phyloP scores from a whole-genome alignment of 768 basidiomycete genomes.

The Lactifluus rugatus region DNA sequence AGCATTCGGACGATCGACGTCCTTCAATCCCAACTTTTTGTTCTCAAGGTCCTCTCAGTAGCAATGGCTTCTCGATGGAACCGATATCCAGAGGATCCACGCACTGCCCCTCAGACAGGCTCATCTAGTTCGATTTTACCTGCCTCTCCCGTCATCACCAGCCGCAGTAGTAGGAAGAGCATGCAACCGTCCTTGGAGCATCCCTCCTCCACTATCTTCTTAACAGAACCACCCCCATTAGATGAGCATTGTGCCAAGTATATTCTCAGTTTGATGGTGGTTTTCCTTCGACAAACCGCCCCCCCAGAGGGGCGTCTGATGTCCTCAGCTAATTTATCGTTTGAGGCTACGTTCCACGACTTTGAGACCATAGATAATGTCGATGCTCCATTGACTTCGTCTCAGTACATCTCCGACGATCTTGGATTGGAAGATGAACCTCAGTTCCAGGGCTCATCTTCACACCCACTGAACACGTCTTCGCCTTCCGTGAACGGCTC shows the following conservation, averaged over 20 bases:
- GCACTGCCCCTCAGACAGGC: constrained; percentile 36
- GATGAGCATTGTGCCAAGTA: constrained; percentile 79
- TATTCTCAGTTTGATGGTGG: constrained; percentile 69
- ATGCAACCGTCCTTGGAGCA: constrained; percentile 38
- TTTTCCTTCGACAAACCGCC: constrained; percentile 69
- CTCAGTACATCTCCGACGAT: constrained; percentile 17
- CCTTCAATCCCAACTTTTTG: constrained; percentile 78
- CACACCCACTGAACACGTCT: constrained; percentile 6
- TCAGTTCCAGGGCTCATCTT: neutral
- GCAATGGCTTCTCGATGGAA: constrained; percentile 74
- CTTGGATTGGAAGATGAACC: neutral
- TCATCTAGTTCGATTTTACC: constrained; percentile 30
- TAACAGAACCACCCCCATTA: constrained; percentile 59
- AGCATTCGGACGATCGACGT: constrained; percentile 55
- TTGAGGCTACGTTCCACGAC: constrained; percentile 59
- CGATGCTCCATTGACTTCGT: constrained; percentile 21
- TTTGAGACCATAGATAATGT: constrained; percentile 49
- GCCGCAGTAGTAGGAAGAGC: constrained; percentile 22
- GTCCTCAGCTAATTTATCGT: constrained; percentile 50
- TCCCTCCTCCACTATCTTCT: constrained; percentile 33
- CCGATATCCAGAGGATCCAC: constrained; percentile 32
- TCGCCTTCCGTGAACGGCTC: constrained; percentile 16
- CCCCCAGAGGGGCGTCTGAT: constrained; percentile 45
- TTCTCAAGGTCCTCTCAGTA: constrained; percentile 71
- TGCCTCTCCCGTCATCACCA: constrained; percentile 26